Percentiles rank a stretch among this genome's conserved stretches.
phyloP scores from a whole-genome alignment of 1,139 yeast species.

The Suzukiozyma palmioleophila region DNA sequence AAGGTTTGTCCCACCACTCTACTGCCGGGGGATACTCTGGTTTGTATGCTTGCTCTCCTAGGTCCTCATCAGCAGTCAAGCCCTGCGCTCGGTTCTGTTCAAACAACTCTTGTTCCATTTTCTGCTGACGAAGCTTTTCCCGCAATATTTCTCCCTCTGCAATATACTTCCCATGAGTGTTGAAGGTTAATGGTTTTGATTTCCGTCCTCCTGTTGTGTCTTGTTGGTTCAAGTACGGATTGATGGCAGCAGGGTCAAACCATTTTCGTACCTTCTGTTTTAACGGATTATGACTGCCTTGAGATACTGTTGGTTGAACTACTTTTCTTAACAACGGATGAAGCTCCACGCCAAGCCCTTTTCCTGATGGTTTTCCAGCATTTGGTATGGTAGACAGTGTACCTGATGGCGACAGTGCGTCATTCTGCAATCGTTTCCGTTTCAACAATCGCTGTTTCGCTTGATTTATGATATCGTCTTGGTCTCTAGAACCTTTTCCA shows the following conservation, averaged over 20 bases:
- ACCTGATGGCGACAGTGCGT: not conserved
- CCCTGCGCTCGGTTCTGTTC: conserved; percentile 35
- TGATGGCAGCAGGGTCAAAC: conserved; percentile 38
- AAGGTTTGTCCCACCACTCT: conserved; percentile 84
- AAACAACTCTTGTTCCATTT: conserved; percentile 19
- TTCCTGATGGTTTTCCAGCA: conserved; percentile 10
- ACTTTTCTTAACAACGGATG: conserved; percentile 53
- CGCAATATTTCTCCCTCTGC: conserved; percentile 52
- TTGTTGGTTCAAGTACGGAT: conserved; percentile 58
- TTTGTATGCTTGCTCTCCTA: conserved; percentile 51
- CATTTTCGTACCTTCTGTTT: conserved; percentile 27
- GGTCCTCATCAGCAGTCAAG: conserved; percentile 39
- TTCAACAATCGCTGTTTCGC: conserved; percentile 1
- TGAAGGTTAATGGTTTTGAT: conserved; percentile 44
- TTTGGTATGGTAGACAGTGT: not conserved
- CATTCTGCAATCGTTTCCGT: not conserved
- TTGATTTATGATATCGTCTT: not conserved
- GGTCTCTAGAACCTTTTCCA: not conserved
- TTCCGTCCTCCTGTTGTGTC: conserved; percentile 17
- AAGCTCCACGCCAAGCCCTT: conserved; percentile 45
- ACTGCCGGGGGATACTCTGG: conserved; percentile 50
- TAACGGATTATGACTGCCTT: conserved; percentile 26
- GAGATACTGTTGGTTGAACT: conserved; percentile 20
- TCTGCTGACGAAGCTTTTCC: conserved; percentile 29
- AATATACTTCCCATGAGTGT: conserved; percentile 58